These are phyloP conservation scores for Acanthamoeba divionensis DNA, from an alignment of 208 protist species.

Conservation along the genomic window DNA sequence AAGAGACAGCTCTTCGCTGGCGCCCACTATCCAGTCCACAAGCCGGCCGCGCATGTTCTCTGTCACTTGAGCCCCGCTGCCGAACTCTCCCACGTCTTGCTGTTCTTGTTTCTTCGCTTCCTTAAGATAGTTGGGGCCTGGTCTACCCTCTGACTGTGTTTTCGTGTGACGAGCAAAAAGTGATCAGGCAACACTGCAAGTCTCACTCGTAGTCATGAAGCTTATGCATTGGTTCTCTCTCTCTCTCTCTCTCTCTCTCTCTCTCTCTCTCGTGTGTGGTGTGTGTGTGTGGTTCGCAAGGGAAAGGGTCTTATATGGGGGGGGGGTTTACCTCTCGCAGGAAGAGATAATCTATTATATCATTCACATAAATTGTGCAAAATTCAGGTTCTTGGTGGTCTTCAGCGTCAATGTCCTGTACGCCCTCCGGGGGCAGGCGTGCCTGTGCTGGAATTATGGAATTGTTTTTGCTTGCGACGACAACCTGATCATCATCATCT, in stretches of 20 bases:
- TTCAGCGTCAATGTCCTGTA: neutral
- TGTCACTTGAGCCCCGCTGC: no score
- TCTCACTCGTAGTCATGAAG: neutral
- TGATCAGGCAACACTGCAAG: neutral
- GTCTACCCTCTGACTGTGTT: neutral
- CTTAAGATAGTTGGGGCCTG: neutral
- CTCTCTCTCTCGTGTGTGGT: no score
- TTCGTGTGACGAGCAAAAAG: neutral
- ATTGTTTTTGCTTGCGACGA: neutral
- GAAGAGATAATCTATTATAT: neutral
- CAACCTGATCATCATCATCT: neutral
- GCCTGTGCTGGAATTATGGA: neutral
- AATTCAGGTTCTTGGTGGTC: neutral
- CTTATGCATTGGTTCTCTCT: no score
- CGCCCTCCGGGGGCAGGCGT: neutral
- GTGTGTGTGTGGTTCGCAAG: no score
- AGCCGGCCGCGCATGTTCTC: constrained; percentile 68
- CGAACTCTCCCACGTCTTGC: no score
- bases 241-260: no score
- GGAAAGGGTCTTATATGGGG: no score
- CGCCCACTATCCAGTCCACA: constrained; percentile 77
- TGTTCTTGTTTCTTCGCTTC: neutral
- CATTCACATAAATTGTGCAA: neutral
- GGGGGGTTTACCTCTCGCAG: neutral
- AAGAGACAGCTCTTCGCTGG: constrained; percentile 63